Conservation (phyloP, 2,329 filamentous ascomycete genomes). For the Dothidotthia symphoricarpi region DNA sequence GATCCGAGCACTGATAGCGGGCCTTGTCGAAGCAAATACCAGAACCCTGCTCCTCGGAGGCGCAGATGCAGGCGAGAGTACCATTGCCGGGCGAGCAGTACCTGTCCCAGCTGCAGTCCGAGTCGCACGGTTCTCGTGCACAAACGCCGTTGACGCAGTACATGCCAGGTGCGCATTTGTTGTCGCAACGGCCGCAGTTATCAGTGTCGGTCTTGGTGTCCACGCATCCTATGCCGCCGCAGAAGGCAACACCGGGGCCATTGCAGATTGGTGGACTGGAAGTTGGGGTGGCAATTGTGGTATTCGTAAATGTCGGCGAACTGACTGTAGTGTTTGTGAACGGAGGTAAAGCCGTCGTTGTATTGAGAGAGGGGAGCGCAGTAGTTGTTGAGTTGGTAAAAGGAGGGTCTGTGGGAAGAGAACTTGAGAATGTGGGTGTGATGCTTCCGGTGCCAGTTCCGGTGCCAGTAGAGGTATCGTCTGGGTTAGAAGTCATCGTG, state of each 20-base stretch:
- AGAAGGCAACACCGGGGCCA: conserved; percentile 14
- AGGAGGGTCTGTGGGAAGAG: background rate
- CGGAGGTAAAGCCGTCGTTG: background rate
- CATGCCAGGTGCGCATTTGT: conserved; percentile 19
- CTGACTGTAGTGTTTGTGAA: background rate
- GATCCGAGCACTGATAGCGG: conserved; percentile 13
- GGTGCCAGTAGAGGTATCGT: conserved; percentile 1
- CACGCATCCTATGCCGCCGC: conserved; percentile 21
- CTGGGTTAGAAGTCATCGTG: conserved; percentile 1
- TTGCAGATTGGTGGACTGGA: conserved; percentile 14
- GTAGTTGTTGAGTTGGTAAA: background rate
- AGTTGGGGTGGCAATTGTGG: conserved; percentile 5
- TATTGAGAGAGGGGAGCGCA: background rate
- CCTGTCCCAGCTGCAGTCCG: conserved; percentile 23
- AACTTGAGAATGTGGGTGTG: background rate
- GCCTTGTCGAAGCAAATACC: conserved; percentile 35
- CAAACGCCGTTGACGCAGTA: conserved; percentile 39
- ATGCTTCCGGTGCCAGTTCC: conserved; percentile 2
- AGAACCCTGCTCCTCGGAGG: conserved; percentile 15
- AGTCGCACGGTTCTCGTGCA: conserved; percentile 29
- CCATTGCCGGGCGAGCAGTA: conserved; percentile 23
- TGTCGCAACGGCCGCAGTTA: conserved; percentile 33
- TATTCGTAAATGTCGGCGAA: background rate
- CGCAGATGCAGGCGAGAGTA: conserved; percentile 29
- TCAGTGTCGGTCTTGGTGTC: conserved; percentile 19